These are phyloP conservation scores for Azolla pinnata DNA, from an alignment of 75 land plant genomes.

Conservation along the genomic window DNA sequence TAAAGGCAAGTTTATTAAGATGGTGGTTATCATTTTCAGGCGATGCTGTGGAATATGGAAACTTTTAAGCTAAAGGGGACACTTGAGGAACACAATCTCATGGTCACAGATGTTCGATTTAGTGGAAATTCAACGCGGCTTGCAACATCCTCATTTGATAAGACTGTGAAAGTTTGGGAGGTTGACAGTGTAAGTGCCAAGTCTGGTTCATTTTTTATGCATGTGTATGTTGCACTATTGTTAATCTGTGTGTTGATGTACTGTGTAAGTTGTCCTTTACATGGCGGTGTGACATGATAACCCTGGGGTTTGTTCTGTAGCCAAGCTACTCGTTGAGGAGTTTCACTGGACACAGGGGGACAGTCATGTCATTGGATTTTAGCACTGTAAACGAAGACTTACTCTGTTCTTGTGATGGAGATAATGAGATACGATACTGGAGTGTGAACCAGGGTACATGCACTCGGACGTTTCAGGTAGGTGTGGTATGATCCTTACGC, in stretches of 20 bases:
- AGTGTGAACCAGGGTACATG: slow-evolving; percentile 24
- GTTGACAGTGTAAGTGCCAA: slow-evolving; percentile 35
- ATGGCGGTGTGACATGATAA: too few species aligned
- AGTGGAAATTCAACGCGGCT: slow-evolving; percentile 37
- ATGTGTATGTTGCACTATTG: too few species aligned
- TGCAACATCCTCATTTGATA: slow-evolving; percentile 62
- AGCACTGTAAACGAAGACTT: slow-evolving; percentile 46
- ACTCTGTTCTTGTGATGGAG: slow-evolving; percentile 50
- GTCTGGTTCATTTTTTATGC: slow-evolving; percentile 1
- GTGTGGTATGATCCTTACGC: too few species aligned
- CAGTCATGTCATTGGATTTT: slow-evolving; percentile 50
- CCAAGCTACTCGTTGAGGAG: slow-evolving; percentile 35
- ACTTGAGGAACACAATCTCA: slow-evolving; percentile 27
- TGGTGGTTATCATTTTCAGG: slow-evolving; percentile 13
- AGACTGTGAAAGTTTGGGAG: slow-evolving; percentile 49
- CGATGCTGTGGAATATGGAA: slow-evolving; percentile 48
- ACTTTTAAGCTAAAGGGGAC: slow-evolving; percentile 27
- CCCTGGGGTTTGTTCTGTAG: slow-evolving; percentile 29
- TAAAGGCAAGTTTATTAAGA: neutral
- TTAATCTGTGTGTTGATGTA: neutral
- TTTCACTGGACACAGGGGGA: slow-evolving; percentile 28
- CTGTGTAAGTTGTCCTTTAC: too few species aligned
- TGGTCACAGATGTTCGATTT: slow-evolving; percentile 50
- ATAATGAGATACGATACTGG: slow-evolving; percentile 55
- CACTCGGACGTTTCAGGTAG: slow-evolving; percentile 35